These are phyloP conservation scores for Eutrema salsugineum DNA, from an alignment of 441 rosid genomes.

Conservation along the genomic window DNA sequence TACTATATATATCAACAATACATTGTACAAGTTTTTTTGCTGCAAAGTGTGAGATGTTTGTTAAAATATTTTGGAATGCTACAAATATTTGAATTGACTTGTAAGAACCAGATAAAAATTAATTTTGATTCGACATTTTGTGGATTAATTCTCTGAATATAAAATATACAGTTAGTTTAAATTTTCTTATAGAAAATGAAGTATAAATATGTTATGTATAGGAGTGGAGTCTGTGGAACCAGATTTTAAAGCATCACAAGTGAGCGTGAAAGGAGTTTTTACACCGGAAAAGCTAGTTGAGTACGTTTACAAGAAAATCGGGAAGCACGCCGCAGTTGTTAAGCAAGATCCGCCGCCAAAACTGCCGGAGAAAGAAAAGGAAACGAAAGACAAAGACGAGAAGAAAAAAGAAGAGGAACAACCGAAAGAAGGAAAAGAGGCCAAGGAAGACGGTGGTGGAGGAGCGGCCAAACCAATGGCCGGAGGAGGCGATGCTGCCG, in stretches of 20 bases:
- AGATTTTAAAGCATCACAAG: constrained; percentile 80
- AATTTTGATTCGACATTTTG: not conserved
- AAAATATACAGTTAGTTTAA: not conserved
- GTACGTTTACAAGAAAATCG: constrained; percentile 61
- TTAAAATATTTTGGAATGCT: not conserved
- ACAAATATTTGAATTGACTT: not conserved
- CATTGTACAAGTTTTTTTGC: not conserved
- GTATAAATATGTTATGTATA: constrained; percentile 14
- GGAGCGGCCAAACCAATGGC: constrained; percentile 31
- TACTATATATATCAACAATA: not conserved
- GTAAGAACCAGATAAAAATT: not conserved
- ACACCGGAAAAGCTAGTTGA: constrained; percentile 65
- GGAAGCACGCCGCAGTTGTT: constrained; percentile 71
- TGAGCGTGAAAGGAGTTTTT: constrained; percentile 74
- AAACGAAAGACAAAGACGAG: constrained; percentile 41
- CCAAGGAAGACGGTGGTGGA: constrained; percentile 16
- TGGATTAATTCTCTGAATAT: not conserved
- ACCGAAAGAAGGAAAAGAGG: constrained; percentile 33
- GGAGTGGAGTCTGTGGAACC: constrained; percentile 92
- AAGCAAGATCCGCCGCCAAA: constrained; percentile 53
- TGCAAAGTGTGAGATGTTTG: not conserved
- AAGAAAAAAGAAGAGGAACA: constrained; percentile 32
- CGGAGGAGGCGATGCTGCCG: constrained; percentile 8
- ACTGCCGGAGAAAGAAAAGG: constrained; percentile 34
- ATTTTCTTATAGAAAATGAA: not conserved